A percentile compares a stretch with the other conserved stretches of the same genome.
These are phyloP conservation scores for Albizia julibrissin DNA, from an alignment of 306 rosid species.

Conservation along the genomic window DNA sequence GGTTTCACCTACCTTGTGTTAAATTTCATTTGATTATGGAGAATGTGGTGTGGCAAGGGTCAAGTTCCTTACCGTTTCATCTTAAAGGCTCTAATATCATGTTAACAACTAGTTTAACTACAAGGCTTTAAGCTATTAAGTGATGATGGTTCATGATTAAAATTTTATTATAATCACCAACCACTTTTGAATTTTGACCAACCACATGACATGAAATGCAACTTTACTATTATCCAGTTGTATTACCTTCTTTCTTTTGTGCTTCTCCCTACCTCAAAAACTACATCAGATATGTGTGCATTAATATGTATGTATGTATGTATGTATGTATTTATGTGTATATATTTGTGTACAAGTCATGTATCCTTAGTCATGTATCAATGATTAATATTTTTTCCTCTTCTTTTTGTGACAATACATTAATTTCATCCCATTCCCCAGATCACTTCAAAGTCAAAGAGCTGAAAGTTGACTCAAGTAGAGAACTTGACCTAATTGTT, in stretches of 20 bases:
- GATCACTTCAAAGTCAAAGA: conserved; percentile 29
- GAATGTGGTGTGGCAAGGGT: neutral
- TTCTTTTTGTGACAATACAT: conserved; percentile 1
- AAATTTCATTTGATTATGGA: conserved; percentile 4
- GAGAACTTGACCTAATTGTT: conserved; percentile 41
- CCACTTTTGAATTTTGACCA: neutral
- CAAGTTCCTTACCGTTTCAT: neutral
- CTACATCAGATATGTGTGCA: neutral
- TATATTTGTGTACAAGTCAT: neutral
- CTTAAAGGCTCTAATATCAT: neutral
- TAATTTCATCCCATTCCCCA: conserved; percentile 38
- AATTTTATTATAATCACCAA: neutral
- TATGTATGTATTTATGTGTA: neutral
- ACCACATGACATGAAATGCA: conserved; percentile 11
- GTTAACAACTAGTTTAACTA: neutral
- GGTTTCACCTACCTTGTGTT: neutral
- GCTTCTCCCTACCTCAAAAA: neutral
- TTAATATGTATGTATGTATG: too few species aligned
- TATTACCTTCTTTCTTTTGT: conserved; percentile 1
- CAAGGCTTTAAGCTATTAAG: neutral
- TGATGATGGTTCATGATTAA: neutral
- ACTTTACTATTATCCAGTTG: neutral
- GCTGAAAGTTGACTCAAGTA: conserved; percentile 44
- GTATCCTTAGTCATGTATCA: neutral
- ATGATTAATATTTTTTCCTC: neutral